These are phyloP conservation scores for Crithidia mellificae DNA, from an alignment of 208 protist genomes.

Conservation along the genomic window DNA sequence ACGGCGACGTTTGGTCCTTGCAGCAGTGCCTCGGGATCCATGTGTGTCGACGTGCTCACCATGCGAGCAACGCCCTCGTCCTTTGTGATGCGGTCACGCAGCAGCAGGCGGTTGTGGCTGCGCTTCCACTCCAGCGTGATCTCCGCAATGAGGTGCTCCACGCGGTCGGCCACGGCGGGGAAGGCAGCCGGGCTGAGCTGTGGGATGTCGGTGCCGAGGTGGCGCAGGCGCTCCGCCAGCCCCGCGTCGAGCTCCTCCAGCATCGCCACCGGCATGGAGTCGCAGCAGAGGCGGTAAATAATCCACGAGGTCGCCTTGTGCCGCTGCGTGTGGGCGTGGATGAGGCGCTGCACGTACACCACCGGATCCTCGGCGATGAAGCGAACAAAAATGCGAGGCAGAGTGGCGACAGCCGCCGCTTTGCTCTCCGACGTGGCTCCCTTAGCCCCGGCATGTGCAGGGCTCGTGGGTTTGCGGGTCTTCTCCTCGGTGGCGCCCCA, in stretches of 20 bases:
- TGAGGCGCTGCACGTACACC: slow-evolving; percentile 85
- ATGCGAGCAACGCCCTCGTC: slow-evolving; percentile 81
- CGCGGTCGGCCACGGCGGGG: slow-evolving; percentile 69
- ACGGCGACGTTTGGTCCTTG: slow-evolving; percentile 80
- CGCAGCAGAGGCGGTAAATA: slow-evolving; percentile 90
- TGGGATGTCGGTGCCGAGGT: slow-evolving; percentile 85
- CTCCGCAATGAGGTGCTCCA: slow-evolving; percentile 79
- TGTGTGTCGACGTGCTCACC: slow-evolving; percentile 76
- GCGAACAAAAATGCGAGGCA: slow-evolving; percentile 88
- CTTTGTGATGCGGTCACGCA: slow-evolving; percentile 82
- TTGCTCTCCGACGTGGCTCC: no score
- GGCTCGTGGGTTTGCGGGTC: no score
- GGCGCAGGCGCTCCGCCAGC: slow-evolving; percentile 60
- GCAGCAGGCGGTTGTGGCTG: slow-evolving; percentile 90
- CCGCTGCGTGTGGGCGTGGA: slow-evolving; percentile 79
- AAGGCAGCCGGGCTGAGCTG: slow-evolving; percentile 76
- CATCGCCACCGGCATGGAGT: slow-evolving; percentile 90
- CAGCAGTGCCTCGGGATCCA: slow-evolving; percentile 85
- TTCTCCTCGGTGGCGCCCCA: slow-evolving; percentile 77
- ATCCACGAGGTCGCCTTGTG: slow-evolving; percentile 90
- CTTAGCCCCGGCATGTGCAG: no score
- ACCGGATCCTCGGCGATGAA: slow-evolving; percentile 91
- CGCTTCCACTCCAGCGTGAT: slow-evolving; percentile 89
- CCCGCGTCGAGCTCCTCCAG: slow-evolving; percentile 63
- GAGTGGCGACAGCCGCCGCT: slow-evolving; percentile 21